Evolutionary conservation across 495 filamentous ascomycete genomes (phyloP).

Genomic region (Aspergillus baeticus): DNA sequence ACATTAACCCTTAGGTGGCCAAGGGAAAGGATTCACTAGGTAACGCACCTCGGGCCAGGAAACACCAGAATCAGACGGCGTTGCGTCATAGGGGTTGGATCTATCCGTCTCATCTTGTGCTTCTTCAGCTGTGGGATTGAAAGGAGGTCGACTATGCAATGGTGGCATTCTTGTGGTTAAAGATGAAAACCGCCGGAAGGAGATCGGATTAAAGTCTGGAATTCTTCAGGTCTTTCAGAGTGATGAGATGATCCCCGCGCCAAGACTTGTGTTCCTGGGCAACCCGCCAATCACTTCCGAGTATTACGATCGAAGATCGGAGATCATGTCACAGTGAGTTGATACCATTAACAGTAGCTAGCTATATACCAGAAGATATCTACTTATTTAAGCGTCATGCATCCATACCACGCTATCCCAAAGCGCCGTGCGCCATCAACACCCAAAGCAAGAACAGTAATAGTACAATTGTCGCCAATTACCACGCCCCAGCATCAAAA

Average conservation of each 20-base stretch:
- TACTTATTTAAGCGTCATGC: neutral
- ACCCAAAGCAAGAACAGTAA: neutral
- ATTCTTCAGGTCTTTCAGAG: neutral
- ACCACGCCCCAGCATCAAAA: conserved; percentile 68
- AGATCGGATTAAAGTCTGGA: neutral
- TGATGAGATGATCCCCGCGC: neutral
- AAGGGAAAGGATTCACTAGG: neutral
- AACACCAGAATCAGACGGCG: neutral
- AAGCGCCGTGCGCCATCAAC: conserved; percentile 16
- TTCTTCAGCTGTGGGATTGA: conserved; percentile 24
- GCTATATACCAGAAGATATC: neutral
- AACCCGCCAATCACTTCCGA: neutral
- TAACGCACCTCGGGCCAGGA: conserved; percentile 24
- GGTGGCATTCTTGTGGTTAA: conserved; percentile 1
- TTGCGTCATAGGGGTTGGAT: neutral
- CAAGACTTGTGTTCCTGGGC: neutral
- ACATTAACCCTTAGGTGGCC: no score
- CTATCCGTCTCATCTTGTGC: conserved; percentile 1
- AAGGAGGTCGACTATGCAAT: neutral
- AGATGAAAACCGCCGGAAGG: neutral
- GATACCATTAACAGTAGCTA: no score
- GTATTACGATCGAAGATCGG: neutral
- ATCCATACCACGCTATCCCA: conserved; percentile 6
- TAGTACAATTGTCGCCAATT: conserved; percentile 9
- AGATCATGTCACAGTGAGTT: neutral